Conservation (phyloP, 768 basidiomycete species). For the Filobasidium floriforme region DNA sequence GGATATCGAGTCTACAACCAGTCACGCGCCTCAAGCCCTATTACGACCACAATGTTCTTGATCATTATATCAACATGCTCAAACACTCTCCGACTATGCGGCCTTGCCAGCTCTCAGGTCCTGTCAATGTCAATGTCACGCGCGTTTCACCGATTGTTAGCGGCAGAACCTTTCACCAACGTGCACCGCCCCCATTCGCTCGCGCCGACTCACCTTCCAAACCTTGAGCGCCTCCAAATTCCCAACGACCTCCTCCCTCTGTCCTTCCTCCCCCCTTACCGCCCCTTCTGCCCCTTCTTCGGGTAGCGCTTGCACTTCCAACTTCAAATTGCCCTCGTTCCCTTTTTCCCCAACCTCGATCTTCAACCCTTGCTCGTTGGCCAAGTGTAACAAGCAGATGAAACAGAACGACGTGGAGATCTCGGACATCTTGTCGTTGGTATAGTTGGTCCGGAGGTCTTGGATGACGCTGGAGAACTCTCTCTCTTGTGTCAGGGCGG, state of each 20-base stretch:
- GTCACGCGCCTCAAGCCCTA: too few relatives aligned
- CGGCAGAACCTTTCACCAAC: neutral
- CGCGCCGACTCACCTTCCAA: slow-evolving; percentile 33
- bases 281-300: neutral
- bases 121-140: neutral
- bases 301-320: neutral
- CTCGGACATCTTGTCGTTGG: slow-evolving; percentile 88
- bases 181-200: neutral
- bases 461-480: slow-evolving; percentile 61
- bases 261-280: too few relatives aligned
- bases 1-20: too few relatives aligned
- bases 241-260: slow-evolving; percentile 23
- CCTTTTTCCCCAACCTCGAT: slow-evolving; percentile 52
- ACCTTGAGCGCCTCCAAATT: slow-evolving; percentile 41
- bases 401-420: slow-evolving; percentile 99
- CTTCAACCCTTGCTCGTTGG: slow-evolving; percentile 90
- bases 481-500: slow-evolving; percentile 20
- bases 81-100: neutral
- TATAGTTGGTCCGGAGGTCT: slow-evolving; percentile 72
- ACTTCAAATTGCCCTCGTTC: neutral
- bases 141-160: neutral
- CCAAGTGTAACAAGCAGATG: slow-evolving; percentile 90
- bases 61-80: neutral
- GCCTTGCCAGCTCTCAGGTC: slow-evolving; percentile 14
- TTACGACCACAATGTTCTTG: too few relatives aligned